Conservation (phyloP, 768 basidiomycete genomes). For the Suillus occidentalis region DNA sequence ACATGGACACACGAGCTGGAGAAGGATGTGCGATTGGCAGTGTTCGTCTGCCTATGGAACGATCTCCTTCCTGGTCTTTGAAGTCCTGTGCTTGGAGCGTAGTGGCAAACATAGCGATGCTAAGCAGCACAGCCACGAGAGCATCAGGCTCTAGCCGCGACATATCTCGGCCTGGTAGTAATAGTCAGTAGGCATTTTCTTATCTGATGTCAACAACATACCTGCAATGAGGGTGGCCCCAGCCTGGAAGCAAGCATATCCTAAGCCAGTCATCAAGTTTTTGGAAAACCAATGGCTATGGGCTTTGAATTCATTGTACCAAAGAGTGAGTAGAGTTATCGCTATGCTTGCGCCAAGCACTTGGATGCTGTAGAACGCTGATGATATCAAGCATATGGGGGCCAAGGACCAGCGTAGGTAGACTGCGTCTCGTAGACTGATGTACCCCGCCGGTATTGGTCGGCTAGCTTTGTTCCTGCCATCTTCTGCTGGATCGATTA, state of each 20-base stretch:
- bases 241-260: slow-evolving; percentile 37
- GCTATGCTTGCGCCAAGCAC: slow-evolving; percentile 20
- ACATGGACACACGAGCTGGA: slow-evolving; percentile 24
- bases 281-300: slow-evolving; percentile 33
- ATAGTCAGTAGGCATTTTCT: slow-evolving; percentile 8
- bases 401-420: slow-evolving; percentile 38
- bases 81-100: slow-evolving; percentile 38
- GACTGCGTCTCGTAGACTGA: slow-evolving; percentile 36
- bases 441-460: slow-evolving; percentile 46
- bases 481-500: slow-evolving; percentile 42
- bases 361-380: slow-evolving; percentile 26
- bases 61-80: slow-evolving; percentile 45
- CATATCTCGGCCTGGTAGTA: slow-evolving; percentile 23
- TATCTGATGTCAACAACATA: slow-evolving; percentile 17
- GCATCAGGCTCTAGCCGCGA: slow-evolving; percentile 24
- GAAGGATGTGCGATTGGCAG: slow-evolving; percentile 45
- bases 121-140: slow-evolving; percentile 31
- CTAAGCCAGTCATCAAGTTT: slow-evolving; percentile 36
- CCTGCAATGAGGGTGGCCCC: slow-evolving; percentile 40
- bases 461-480: slow-evolving; percentile 43
- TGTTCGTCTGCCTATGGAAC: slow-evolving; percentile 38
- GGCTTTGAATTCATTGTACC: slow-evolving; percentile 32
- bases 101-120: slow-evolving; percentile 34
- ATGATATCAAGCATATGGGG: slow-evolving; percentile 36
- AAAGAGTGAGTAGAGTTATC: slow-evolving; percentile 22